Conservation (phyloP, 176 grass and related monocot species). For the Oropetium thomaeum region DNA sequence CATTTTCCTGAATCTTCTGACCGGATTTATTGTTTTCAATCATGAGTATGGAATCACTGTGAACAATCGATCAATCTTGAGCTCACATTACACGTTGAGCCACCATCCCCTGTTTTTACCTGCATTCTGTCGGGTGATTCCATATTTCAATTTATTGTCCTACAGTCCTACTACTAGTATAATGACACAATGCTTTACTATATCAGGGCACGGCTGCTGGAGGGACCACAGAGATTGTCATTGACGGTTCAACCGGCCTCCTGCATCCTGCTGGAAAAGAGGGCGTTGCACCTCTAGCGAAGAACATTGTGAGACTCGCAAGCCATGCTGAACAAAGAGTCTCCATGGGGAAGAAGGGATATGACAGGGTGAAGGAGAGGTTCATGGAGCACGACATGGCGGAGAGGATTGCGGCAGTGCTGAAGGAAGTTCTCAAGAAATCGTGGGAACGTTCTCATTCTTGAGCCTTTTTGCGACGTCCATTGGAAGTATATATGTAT, state of each 20-base stretch:
- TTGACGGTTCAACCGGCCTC: slow-evolving; percentile 79
- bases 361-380: slow-evolving; percentile 63
- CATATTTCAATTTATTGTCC: slow-evolving; percentile 29
- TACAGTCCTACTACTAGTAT: no score
- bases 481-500: background rate
- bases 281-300: slow-evolving; percentile 62
- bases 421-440: slow-evolving; percentile 53
- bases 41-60: slow-evolving; percentile 7
- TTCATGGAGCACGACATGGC: slow-evolving; percentile 99
- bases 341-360: slow-evolving; percentile 72
- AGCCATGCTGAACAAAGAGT: slow-evolving; percentile 58
- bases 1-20: slow-evolving; percentile 17
- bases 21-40: slow-evolving; percentile 22
- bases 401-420: slow-evolving; percentile 57
- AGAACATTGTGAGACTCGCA: slow-evolving; percentile 68
- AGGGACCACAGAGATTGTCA: slow-evolving; percentile 81
- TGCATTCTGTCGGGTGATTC: slow-evolving; percentile 13
- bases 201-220: slow-evolving; percentile 81
- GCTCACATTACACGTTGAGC: background rate
- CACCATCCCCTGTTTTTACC: slow-evolving; percentile 24
- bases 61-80: background rate
- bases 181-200: background rate
- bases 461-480: slow-evolving; percentile 9
- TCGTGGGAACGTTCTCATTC: slow-evolving; percentile 27
- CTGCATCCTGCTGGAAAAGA: slow-evolving; percentile 82